These are phyloP conservation scores for Synchytrium microbalum DNA, from an alignment of 371 early-diverging fungal species.

Conservation along the genomic window DNA sequence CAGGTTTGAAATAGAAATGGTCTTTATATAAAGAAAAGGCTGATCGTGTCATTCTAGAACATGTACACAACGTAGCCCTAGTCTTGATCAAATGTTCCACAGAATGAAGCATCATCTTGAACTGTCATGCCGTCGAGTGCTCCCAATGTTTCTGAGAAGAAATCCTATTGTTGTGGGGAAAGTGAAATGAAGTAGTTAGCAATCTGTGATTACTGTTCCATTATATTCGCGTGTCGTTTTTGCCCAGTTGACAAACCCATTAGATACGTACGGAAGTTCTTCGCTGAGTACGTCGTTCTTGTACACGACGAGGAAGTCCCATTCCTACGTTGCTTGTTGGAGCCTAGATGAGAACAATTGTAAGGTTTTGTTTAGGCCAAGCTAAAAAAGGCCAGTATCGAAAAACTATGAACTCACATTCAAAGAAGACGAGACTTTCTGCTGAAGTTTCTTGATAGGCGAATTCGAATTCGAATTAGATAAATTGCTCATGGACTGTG, in stretches of 20 bases:
- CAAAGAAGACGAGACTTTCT: neutral
- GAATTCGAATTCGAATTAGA: neutral
- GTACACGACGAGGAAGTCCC: conserved; percentile 19
- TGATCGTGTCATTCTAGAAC: neutral
- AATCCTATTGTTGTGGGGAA: conserved; percentile 22
- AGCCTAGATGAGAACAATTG: neutral
- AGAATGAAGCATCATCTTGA: conserved; percentile 3
- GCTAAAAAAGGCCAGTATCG: no score
- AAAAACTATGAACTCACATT: neutral
- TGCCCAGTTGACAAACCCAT: neutral
- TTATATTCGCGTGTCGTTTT: neutral
- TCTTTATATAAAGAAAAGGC: neutral
- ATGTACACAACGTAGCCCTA: neutral
- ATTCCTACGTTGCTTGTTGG: conserved; percentile 4
- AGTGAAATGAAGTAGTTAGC: neutral
- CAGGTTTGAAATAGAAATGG: no score
- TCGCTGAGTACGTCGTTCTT: conserved; percentile 18
- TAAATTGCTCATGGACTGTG: neutral
- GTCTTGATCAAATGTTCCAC: neutral
- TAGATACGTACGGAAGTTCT: conserved; percentile 24
- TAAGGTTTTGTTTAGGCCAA: neutral
- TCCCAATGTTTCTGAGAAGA: conserved; percentile 40
- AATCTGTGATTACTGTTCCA: neutral
- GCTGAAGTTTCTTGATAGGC: neutral
- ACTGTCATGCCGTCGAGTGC: conserved; percentile 19